Percentiles rank a stretch among this genome's conserved stretches.
phyloP scores from a whole-genome alignment of 371 early-diverging fungal species.

The Conidiobolus incongruus region DNA sequence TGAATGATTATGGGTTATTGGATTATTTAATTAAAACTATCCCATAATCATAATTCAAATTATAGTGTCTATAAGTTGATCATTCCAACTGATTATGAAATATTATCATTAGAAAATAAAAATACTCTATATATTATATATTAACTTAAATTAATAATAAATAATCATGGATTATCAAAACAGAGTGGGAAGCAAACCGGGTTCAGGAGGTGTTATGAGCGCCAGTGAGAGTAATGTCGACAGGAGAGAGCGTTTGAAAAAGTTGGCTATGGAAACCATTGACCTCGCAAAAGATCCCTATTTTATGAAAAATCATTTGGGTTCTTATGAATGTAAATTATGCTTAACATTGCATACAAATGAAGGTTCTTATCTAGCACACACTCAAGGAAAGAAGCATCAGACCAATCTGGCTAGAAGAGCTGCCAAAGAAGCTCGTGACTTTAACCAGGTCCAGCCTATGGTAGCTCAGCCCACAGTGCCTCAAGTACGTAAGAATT shows the following conservation, averaged over 20 bases:
- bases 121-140: no score
- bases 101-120: no score
- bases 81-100: no score
- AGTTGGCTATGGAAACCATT: constrained; percentile 88
- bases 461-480: constrained; percentile 15
- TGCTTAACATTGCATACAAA: constrained; percentile 86
- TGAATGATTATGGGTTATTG: no score
- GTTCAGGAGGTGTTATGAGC: constrained; percentile 75
- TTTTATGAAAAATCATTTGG: constrained; percentile 93
- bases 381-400: constrained; percentile 98
- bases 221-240: constrained; percentile 73
- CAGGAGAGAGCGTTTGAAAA: constrained; percentile 84
- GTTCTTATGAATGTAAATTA: constrained; percentile 93
- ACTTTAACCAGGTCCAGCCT: constrained; percentile 20
- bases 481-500: constrained; percentile 26
- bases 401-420: constrained; percentile 86
- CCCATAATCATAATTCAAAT: no score
- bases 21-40: no score
- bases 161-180: constrained; percentile 43
- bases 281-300: constrained; percentile 95
- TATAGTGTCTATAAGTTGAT: no score
- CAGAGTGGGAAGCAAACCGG: constrained; percentile 59
- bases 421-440: constrained; percentile 75
- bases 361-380: constrained; percentile 91
- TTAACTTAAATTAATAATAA: no score